Base-by-base conservation (phyloP, 2,329 filamentous ascomycete species). In the Pseudogymnoascus pannorum region DNA sequence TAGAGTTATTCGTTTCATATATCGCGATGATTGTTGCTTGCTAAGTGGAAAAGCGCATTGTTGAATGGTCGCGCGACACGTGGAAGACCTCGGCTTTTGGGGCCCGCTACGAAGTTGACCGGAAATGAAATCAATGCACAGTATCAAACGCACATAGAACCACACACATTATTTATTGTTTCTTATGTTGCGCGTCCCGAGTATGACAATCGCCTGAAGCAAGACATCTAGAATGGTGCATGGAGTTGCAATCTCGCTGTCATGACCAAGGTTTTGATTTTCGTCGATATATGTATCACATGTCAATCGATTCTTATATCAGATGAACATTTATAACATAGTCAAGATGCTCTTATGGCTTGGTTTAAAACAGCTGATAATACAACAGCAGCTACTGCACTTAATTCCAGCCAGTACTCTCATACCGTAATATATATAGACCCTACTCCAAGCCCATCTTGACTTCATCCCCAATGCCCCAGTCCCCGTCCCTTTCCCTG, bases 381-480 rank as follows among this genome's bases (percentile, higher is more conserved):
- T 54, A 31, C 60, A 51, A 33, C 26, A 54, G 48, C 48, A 54
- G 20, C 26, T 11, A 14, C 24, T 20, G 24, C 8, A 31, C 78
- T 72, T 6, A 20, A 14, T 54, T 9, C 9, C 2, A 18, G 5
- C 26, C 5, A 18, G 18, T 54, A 12, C 5, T 31, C 48, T 8
- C 16, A 20, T 31, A 14, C 48, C 16, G 48, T 22, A 14, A 31
- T 54, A 54, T 18, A 14, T 54, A 16, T 1, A 33, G 26, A 9
- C 48, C 48, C 16, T 54, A 93, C 73, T 93, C 91, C 66, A 96
- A 76, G 31, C 86, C 88, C 88, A 96, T 94, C 69, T 87, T 81
- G 22, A 88, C 85, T 70, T 96, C 91, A 71, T 96, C 92, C 1
- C 89, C 89, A 58, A 95, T 82, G 0, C 90, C 89, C 86, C 91